Evolutionary conservation across 1,284 basidiomycete genomes (phyloP), one percentile per base, ranked within the genome.

Genomic region (Grifola frondosa): DNA sequence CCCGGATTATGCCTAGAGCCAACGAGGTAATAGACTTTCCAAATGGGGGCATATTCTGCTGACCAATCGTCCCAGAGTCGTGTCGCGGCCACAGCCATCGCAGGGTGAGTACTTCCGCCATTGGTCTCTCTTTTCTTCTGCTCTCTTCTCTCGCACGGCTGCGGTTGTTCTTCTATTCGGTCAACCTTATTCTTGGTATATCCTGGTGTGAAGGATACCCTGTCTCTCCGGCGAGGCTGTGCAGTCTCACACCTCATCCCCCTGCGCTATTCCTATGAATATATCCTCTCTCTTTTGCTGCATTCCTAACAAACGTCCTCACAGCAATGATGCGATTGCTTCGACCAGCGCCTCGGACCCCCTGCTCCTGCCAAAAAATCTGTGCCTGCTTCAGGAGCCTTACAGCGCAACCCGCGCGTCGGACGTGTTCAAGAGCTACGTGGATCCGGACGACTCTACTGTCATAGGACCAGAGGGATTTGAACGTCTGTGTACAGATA

Each of bases 401-500:
- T 87, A 84, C 62, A 72, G 69, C 17, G 58, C 70, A 15, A 65
- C 71, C 35, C 69, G 69, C 37, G 74, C 81, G 8, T 63, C 69
- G 25, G 62, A 63, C 1, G 69, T 89, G n/a, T 90, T 89, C 67
- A 65, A 65, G 39, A 62, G 57, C 3, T 89, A 87, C 55, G 76
- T 77, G 15, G 85, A 88, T 48, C 62, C 61, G 4, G 82, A 88
- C 39, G 69, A 77, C 30, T 65, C 74, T 4, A 61, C 70, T 33
- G 66, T 75, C 36, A 84, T 88, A 54, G 81, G 79, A 3, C 74
- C 83, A 0, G 84, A 80, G 50, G 84, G 84, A 1, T 77, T 88
- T 48, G 79, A 81, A 60, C 69, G 62, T 37, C 62, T 90, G 23
- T 90, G 81, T 63, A 70, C 53, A 17, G 84, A 88, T 52, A 75